phyloP scores from a whole-genome alignment of 2,329 filamentous ascomycete genomes.

The Neopestalotiopsis rosae region DNA sequence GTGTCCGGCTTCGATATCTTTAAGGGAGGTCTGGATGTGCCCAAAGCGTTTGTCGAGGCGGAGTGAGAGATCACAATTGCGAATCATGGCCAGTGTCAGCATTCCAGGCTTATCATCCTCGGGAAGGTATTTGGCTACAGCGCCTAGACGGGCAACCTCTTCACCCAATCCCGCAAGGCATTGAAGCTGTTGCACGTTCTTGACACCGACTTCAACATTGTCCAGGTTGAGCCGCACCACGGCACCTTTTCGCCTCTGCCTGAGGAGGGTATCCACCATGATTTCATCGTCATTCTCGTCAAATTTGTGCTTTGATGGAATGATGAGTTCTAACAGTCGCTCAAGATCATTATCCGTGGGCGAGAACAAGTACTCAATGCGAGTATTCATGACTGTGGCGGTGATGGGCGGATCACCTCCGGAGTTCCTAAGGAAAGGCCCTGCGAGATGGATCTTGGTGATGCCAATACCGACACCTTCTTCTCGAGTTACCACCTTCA shows the following conservation, averaged over 20 bases:
- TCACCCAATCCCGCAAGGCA: conserved; percentile 74
- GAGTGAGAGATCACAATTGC: conserved; percentile 64
- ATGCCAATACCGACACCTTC: conserved; percentile 76
- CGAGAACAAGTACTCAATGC: conserved; percentile 72
- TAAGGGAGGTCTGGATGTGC: conserved; percentile 59
- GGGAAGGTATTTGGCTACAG: conserved; percentile 90
- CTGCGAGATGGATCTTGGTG: conserved; percentile 75
- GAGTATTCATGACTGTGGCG: conserved; percentile 68
- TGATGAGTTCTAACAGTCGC: conserved; percentile 82
- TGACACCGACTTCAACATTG: conserved; percentile 65
- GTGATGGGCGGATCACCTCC: conserved; percentile 64
- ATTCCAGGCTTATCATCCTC: conserved; percentile 94
- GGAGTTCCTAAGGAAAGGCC: conserved; percentile 66
- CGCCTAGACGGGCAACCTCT: conserved; percentile 82
- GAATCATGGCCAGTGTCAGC: conserved; percentile 73
- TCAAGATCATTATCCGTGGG: conserved; percentile 84
- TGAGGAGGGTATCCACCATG: conserved; percentile 86
- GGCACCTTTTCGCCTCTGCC: conserved; percentile 85
- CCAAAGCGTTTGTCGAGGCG: conserved; percentile 75
- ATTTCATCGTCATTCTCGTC: conserved; percentile 88
- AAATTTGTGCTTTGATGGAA: conserved; percentile 89
- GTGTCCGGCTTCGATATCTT: conserved; percentile 74
- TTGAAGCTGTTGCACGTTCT: conserved; percentile 67
- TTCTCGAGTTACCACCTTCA: conserved; percentile 80
- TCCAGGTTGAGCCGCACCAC: conserved; percentile 76